A percentile compares a stretch with the other conserved stretches of the same genome.
phyloP scores from a whole-genome alignment of 257 asterid species.

The Solanum pimpinellifolium region DNA sequence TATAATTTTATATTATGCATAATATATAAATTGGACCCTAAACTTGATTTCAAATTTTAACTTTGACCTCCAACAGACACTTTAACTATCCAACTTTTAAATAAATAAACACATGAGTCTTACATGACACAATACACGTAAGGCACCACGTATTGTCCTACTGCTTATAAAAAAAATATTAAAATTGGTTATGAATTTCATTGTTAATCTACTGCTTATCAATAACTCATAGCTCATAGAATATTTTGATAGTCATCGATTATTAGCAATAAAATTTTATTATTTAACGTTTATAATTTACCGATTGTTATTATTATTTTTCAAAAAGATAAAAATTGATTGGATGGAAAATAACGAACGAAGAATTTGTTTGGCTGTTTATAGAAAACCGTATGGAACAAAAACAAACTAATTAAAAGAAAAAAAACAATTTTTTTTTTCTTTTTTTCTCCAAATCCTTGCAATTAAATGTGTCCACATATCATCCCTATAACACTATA shows the following conservation, averaged over 20 bases:
- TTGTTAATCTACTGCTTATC: neutral
- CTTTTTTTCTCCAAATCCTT: neutral
- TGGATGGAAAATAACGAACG: neutral
- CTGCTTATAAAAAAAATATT: no score
- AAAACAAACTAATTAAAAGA: neutral
- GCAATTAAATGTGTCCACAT: neutral
- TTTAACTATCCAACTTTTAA: no score
- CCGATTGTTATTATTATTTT: neutral
- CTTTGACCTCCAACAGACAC: no score
- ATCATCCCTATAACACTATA: neutral
- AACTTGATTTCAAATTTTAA: no score
- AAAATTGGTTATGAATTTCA: neutral
- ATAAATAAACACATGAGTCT: no score
- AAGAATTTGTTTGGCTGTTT: neutral
- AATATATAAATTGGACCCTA: no score
- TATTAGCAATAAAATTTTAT: neutral
- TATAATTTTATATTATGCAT: no score
- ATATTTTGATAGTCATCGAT: neutral
- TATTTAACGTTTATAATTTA: neutral
- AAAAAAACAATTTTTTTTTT: no score
- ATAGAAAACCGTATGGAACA: neutral
- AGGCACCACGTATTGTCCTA: no score
- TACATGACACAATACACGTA: no score
- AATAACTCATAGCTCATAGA: neutral
- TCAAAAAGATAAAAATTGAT: neutral